Evolutionary conservation across 2,329 filamentous ascomycete genomes (phyloP).

Genomic region (Thielaviopsis ethacetica): DNA sequence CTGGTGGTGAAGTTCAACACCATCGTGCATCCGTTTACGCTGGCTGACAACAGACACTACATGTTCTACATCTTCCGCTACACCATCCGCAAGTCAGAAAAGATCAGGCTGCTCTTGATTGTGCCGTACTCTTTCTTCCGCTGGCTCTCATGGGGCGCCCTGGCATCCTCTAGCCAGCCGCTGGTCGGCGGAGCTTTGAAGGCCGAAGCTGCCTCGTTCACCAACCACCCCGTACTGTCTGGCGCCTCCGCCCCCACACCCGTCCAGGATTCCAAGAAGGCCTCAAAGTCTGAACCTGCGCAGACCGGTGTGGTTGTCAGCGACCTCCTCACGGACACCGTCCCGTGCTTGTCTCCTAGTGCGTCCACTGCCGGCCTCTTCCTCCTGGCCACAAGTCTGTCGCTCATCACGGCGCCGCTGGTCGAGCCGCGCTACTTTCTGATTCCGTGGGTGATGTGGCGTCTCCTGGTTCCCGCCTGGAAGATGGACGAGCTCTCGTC

Average conservation of each 20-base stretch:
- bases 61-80: slow-evolving; percentile 92
- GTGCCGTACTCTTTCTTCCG: slow-evolving; percentile 54
- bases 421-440: slow-evolving; percentile 97
- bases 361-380: slow-evolving; percentile 39
- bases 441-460: slow-evolving; percentile 85
- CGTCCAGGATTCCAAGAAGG: background rate
- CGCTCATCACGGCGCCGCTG: slow-evolving; percentile 72
- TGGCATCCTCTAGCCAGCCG: slow-evolving; percentile 24
- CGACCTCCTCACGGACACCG: slow-evolving; percentile 16
- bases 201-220: slow-evolving; percentile 13
- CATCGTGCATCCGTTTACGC: slow-evolving; percentile 83
- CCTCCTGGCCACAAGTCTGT: slow-evolving; percentile 55
- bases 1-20: slow-evolving; percentile 64
- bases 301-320: slow-evolving; percentile 11
- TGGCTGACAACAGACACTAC: slow-evolving; percentile 94
- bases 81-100: slow-evolving; percentile 49
- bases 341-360: slow-evolving; percentile 17
- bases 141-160: slow-evolving; percentile 49
- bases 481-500: slow-evolving; percentile 5
- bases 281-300: background rate
- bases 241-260: background rate
- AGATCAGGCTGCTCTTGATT: slow-evolving; percentile 50
- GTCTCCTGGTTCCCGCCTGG: slow-evolving; percentile 54
- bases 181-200: background rate
- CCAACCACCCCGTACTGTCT: slow-evolving; percentile 18